Base-by-base conservation (phyloP, 495 filamentous ascomycete species). In the Staphylotrichum tortipilum region DNA sequence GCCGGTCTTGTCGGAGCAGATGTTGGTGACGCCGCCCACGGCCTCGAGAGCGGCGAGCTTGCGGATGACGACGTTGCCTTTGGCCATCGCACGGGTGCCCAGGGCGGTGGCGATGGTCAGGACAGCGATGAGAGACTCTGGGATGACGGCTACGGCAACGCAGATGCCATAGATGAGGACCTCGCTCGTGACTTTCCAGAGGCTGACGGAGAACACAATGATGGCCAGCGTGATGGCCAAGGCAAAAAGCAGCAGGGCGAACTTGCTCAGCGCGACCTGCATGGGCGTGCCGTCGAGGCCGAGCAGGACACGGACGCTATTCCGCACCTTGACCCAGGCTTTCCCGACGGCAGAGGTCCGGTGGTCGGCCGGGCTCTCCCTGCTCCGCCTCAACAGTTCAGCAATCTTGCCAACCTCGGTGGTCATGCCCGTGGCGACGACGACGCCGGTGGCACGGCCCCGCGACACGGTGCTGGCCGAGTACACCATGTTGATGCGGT, bases 1-100 rank as follows among this genome's bases (percentile, higher is more conserved):
- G 6, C 87, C 87, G 7, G 87, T 92, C 58, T 92, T 92, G 65
- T 92, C 87, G 4, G 85, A 89, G 63, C 87, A 92, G 56, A 92
- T 90, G 56, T 90, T 89, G 38, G 85, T 89, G 33, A 91, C 84
- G 33, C 86, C 86, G 19, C 86, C 87, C 23, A 92, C 80, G 0
- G 87, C 87, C 63, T 92, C 87, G 14, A 92, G 75, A 8, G 86
- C 84, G 47, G 82, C 82, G n/a, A 89, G 70, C 53, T 86, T 66
- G 50, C 63, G 82, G 30, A 89, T 80, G 31, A 90, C 80, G 22
- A 91, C 87, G 54, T 86, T 85, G 7, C 82, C 76, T 53, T 78
- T 81, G 3, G 80, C 76, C 86, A 92, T 90, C 23, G 77, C 74
- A 8, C 81, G 84, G 51, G 84, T 86, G 15, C 86, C 86, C 17